Evolutionary conservation across 352 stramenopile species (phyloP), one percentile per base, ranked within the genome.

Genomic region (Phytophthora boehmeriae): DNA sequence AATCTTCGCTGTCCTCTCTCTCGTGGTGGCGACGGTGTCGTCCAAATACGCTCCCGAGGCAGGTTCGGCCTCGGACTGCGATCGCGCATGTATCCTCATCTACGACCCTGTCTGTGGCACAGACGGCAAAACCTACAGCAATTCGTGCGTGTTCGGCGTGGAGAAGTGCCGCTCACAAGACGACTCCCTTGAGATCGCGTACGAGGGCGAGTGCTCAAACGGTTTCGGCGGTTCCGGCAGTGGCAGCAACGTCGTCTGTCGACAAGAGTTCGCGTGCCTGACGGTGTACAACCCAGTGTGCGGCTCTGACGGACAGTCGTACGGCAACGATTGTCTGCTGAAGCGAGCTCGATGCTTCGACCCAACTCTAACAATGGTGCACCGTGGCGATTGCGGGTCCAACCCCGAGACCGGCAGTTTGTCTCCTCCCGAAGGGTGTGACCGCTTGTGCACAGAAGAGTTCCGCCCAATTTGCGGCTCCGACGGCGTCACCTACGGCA

Each of bases 81-180:
- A 61, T 19, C 54, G 57, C 19, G 27, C 11, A 6, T 82, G 73
- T 38, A 41, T 71, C 9, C 55, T 41, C 6, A 50, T 68, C 34
- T 70, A 71, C 45, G 35, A 58, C n/a, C 78, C 78, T 5, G 73
- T 90, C 9, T 90, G 81, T 42, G 78, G 59, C 13, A 85, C 81
- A 9, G 68, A 89, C 49, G 76, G 76, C 22, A 28, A 68, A 20
- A 89, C 81, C 4, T 90, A 88, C 66, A 28, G 32, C 36, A 88
- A 84, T 63, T 59, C 70, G 50, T 89, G 81, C 56, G 39, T 61
- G 27, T 79, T 90, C 35, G 67, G 79, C 19, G 59, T 45, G 27
- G 68, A 64, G 3, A 67, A 76, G 44, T 90, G 80, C 58, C 11
- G 43, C 11, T 58, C 55, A 9, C 53, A 39, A 0, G 49, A 68